Evolutionary conservation across 176 grass and related monocot genomes (phyloP).

Genomic region (Oryza longistaminata): DNA sequence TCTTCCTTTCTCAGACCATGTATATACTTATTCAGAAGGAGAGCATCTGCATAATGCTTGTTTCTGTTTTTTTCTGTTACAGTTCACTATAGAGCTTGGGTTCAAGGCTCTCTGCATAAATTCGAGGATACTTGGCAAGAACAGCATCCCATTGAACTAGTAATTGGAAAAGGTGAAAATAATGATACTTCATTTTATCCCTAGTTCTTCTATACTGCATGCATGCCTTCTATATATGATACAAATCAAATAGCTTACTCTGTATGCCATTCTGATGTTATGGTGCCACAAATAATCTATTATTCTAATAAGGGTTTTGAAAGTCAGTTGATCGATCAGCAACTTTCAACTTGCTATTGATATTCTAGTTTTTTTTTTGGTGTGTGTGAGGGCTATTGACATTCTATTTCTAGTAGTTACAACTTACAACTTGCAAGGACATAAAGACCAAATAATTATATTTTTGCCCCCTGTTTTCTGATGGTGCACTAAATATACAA

Average conservation of each 20-base stretch:
- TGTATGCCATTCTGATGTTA: slow-evolving; percentile 5
- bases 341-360: neutral
- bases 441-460: neutral
- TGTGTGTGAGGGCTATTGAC: neutral
- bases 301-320: neutral
- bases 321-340: neutral
- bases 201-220: neutral
- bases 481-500: too few relatives aligned
- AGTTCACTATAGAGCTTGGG: slow-evolving; percentile 95
- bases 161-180: slow-evolving; percentile 66
- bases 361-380: too few relatives aligned
- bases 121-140: slow-evolving; percentile 98
- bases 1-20: neutral
- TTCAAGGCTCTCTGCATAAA: slow-evolving; percentile 64
- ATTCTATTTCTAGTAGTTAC: too few relatives aligned
- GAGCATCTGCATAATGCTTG: neutral
- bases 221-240: neutral
- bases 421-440: neutral
- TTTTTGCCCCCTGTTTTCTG: neutral
- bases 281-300: neutral
- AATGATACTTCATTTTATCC: slow-evolving; percentile 24
- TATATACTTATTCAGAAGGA: neutral
- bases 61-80: slow-evolving; percentile 33
- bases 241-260: neutral
- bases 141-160: slow-evolving; percentile 77